A percentile compares a stretch with the other conserved stretches of the same genome.
phyloP scores from a whole-genome alignment of 495 filamentous ascomycete genomes.

The Aspergillus campestris region DNA sequence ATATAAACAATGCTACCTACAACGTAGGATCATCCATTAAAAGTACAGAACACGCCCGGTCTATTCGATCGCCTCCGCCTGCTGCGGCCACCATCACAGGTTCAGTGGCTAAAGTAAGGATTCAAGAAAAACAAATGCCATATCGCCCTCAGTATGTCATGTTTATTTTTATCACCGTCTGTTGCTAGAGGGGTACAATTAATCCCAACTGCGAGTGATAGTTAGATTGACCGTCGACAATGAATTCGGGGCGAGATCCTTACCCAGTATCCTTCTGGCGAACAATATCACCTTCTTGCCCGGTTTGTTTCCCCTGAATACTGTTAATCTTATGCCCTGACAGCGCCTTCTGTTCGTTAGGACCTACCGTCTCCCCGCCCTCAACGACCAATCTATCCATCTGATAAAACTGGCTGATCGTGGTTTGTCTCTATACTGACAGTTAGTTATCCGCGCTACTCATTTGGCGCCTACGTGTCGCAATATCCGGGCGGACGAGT shows the following conservation, averaged over 20 bases:
- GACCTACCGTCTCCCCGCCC: conserved; percentile 56
- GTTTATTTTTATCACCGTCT: too few relatives aligned
- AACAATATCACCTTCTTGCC: conserved; percentile 57
- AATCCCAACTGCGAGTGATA: conserved; percentile 37
- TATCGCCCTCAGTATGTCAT: background rate
- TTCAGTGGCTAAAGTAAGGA: background rate
- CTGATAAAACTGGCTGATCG: conserved; percentile 92
- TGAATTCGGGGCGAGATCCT: conserved; percentile 16
- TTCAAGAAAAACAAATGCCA: background rate
- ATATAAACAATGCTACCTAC: conserved; percentile 9
- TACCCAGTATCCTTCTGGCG: conserved; percentile 80
- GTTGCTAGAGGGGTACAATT: conserved; percentile 2
- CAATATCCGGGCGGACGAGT: background rate
- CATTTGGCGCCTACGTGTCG: background rate
- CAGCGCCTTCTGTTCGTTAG: background rate
- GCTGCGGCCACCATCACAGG: background rate
- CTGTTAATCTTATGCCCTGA: background rate
- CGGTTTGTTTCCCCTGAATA: conserved; percentile 64
- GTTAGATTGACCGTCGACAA: conserved; percentile 10
- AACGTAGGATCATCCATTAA: conserved; percentile 11
- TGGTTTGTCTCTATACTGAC: conserved; percentile 71
- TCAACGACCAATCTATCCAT: conserved; percentile 89
- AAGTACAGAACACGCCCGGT: conserved; percentile 16
- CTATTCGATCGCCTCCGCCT: conserved; percentile 9
- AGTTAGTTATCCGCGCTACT: conserved; percentile 8